Percentiles rank a stretch among this genome's conserved stretches.
These are phyloP conservation scores for Theobroma grandiflorum DNA, from an alignment of 441 rosid species.

Conservation along the genomic window DNA sequence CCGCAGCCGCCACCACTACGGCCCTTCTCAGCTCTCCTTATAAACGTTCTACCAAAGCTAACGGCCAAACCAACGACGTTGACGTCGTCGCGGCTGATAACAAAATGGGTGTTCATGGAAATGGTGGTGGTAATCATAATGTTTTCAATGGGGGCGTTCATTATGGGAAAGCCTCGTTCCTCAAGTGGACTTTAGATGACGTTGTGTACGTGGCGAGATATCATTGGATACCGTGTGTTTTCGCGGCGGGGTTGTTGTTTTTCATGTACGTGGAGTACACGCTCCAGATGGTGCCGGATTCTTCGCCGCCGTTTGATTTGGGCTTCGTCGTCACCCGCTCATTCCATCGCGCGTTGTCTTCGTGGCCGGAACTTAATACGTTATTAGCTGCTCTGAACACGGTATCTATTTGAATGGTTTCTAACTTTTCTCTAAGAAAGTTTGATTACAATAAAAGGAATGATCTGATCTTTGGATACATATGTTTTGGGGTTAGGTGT, in stretches of 20 bases:
- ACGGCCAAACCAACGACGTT: constrained; percentile 27
- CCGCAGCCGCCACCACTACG: constrained; percentile 25
- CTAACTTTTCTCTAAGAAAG: too few species aligned
- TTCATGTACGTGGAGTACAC: constrained; percentile 98
- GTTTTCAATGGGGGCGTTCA: constrained; percentile 1
- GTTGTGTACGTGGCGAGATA: constrained; percentile 52
- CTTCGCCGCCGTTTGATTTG: constrained; percentile 82
- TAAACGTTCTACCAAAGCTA: constrained; percentile 29
- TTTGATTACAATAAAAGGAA: too few species aligned
- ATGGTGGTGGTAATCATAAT: constrained; percentile 14
- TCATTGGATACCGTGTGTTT: constrained; percentile 78
- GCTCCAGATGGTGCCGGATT: constrained; percentile 80
- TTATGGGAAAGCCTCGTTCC: constrained; percentile 49
- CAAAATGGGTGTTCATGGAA: constrained; percentile 12
- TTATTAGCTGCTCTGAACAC: constrained; percentile 85
- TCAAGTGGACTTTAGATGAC: constrained; percentile 69
- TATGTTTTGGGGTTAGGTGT: constrained; percentile 51
- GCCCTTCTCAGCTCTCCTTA: constrained; percentile 31
- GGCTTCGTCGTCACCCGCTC: constrained; percentile 79
- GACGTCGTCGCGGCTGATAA: not conserved
- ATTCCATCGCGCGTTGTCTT: constrained; percentile 62
- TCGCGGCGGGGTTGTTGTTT: constrained; percentile 72
- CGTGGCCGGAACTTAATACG: constrained; percentile 81
- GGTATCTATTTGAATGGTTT: constrained; percentile 40
- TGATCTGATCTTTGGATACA: not conserved